A percentile compares a stretch with the other conserved stretches of the same genome.
Evolutionary conservation across 2,329 filamentous ascomycete genomes (phyloP).

Genomic region (Stromatinia cepivora): DNA sequence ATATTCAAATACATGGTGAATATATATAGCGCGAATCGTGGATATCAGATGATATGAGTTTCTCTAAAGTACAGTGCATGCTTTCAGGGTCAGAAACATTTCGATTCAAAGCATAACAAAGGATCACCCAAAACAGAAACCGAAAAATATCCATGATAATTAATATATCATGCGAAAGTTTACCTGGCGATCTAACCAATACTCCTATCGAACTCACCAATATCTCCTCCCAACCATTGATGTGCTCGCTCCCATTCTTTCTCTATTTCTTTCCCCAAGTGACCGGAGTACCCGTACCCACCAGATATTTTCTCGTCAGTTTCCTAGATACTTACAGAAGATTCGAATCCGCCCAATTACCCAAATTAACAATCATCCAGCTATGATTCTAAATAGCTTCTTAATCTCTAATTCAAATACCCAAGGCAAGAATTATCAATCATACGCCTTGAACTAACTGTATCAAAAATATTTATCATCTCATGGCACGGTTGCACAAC

Average conservation of each 20-base stretch:
- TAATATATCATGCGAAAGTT: too few species aligned
- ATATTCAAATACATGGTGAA: too few species aligned
- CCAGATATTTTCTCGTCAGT: background rate
- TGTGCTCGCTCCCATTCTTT: background rate
- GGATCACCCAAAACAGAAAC: too few species aligned
- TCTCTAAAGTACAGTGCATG: too few species aligned
- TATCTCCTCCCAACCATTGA: background rate
- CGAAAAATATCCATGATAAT: too few species aligned
- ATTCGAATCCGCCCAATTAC: background rate
- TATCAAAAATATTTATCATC: background rate
- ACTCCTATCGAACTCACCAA: background rate
- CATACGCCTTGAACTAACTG: background rate
- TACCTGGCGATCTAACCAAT: background rate
- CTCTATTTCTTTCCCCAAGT: too few species aligned
- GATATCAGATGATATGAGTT: too few species aligned
- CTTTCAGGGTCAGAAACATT: too few species aligned
- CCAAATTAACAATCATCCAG: background rate
- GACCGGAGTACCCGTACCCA: too few species aligned
- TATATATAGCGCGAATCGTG: too few species aligned
- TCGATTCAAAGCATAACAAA: too few species aligned
- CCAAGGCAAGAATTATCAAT: background rate
- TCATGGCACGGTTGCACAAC: background rate
- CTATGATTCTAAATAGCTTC: background rate
- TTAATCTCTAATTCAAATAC: background rate
- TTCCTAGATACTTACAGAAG: background rate